Evolutionary conservation across 495 filamentous ascomycete species (phyloP).

Genomic region (Lichenothelia convexa): DNA sequence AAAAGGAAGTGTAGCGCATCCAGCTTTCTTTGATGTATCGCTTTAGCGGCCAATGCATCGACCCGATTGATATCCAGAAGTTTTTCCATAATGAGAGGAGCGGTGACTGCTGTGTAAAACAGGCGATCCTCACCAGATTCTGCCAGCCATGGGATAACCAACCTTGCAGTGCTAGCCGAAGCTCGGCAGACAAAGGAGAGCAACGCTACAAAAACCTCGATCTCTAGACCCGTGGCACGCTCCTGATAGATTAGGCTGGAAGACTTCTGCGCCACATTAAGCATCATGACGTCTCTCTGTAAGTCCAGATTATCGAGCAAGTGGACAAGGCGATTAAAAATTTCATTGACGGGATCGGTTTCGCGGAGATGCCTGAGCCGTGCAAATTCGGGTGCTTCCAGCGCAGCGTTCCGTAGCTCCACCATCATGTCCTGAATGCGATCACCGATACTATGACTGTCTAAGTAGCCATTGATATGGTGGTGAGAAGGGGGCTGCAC

Average conservation of each 20-base stretch:
- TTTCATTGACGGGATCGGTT: no score
- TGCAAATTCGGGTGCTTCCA: conserved; percentile 46
- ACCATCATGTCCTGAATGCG: conserved; percentile 49
- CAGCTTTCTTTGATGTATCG: conserved; percentile 46
- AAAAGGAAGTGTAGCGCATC: conserved; percentile 58
- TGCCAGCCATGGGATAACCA: conserved; percentile 53
- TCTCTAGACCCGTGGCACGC: conserved; percentile 39
- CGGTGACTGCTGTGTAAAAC: conserved; percentile 59
- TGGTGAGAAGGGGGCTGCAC: conserved; percentile 23
- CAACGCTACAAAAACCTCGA: conserved; percentile 69
- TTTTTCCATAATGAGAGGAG: conserved; percentile 51
- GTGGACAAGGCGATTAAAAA: conserved; percentile 32
- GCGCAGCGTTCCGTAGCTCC: conserved; percentile 46
- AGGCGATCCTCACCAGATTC: conserved; percentile 53
- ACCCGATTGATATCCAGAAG: conserved; percentile 66
- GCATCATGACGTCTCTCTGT: conserved; percentile 45
- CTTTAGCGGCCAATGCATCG: conserved; percentile 55
- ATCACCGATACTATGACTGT: conserved; percentile 41
- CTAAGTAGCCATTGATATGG: conserved; percentile 48
- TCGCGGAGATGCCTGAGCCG: no score
- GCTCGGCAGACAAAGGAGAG: conserved; percentile 66
- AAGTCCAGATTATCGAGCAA: conserved; percentile 26
- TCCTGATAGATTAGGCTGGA: conserved; percentile 50
- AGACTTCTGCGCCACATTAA: conserved; percentile 49
- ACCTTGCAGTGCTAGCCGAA: conserved; percentile 52